These are phyloP conservation scores for Kwoniella botswanensis DNA, from an alignment of 768 basidiomycete genomes.

Conservation along the genomic window DNA sequence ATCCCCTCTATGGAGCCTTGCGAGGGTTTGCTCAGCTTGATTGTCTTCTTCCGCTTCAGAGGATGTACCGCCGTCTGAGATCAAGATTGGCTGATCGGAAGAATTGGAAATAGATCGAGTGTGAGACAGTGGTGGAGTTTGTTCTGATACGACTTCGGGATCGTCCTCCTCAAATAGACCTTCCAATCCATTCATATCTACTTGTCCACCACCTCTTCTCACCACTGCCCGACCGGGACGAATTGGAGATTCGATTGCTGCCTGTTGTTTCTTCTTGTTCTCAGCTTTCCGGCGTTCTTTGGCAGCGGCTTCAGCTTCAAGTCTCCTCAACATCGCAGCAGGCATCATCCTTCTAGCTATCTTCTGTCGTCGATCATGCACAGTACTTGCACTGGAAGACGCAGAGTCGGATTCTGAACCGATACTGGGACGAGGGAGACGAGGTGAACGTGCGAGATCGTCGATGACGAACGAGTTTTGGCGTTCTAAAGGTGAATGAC, in stretches of 20 bases:
- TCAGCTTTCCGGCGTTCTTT: constrained; percentile 29
- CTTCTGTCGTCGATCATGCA: constrained; percentile 30
- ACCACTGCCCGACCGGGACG: constrained; percentile 63
- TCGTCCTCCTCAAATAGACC: constrained; percentile 32
- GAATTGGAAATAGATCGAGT: constrained; percentile 5
- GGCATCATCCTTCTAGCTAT: constrained; percentile 64
- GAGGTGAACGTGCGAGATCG: constrained; percentile 21
- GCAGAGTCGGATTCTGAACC: constrained; percentile 10
- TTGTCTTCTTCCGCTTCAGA: constrained; percentile 48
- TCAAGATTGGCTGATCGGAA: constrained; percentile 26
- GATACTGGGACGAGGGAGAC: neutral
- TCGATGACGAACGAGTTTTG: constrained; percentile 29
- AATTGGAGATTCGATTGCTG: constrained; percentile 45
- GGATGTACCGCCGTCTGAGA: constrained; percentile 26
- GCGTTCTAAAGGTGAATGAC: neutral
- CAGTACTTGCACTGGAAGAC: constrained; percentile 4
- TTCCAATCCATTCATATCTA: constrained; percentile 27
- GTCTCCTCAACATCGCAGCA: constrained; percentile 62
- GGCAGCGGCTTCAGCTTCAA: constrained; percentile 51
- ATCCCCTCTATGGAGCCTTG: constrained; percentile 47
- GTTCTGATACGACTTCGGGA: neutral
- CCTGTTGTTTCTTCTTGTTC: constrained; percentile 55
- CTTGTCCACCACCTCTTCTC: constrained; percentile 28
- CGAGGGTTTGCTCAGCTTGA: constrained; percentile 33
- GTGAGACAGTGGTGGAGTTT: neutral